These are phyloP conservation scores for Citrullus colocynthis DNA, from an alignment of 306 rosid genomes.

Conservation along the genomic window DNA sequence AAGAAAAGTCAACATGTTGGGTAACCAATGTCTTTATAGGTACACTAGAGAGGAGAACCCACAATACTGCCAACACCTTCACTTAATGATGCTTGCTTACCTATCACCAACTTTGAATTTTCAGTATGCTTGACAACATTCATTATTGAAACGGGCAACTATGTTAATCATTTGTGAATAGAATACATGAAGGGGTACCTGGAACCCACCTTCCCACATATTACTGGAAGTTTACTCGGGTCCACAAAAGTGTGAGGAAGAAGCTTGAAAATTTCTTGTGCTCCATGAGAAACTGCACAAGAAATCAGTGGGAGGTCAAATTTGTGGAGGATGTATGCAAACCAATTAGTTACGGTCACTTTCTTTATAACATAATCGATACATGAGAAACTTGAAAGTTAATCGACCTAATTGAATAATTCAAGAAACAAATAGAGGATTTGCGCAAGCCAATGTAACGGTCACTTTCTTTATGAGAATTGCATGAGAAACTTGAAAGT, in stretches of 20 bases:
- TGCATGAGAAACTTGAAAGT: conserved; percentile 1
- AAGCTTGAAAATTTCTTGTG: conserved; percentile 83
- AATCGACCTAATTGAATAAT: not conserved
- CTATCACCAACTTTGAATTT: not conserved
- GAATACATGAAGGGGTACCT: not conserved
- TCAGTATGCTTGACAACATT: not conserved
- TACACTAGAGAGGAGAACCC: not conserved
- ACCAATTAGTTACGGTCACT: not conserved
- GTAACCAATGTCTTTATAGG: not conserved
- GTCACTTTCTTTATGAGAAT: not conserved
- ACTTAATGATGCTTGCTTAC: not conserved
- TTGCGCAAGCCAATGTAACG: not conserved
- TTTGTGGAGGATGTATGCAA: not conserved
- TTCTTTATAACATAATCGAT: not conserved
- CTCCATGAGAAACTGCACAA: conserved; percentile 71
- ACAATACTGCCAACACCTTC: not conserved
- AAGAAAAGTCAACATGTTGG: not conserved
- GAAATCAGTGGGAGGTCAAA: conserved; percentile 3
- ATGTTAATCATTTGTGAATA: not conserved
- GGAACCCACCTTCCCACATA: conserved; percentile 37
- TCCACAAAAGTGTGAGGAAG: conserved; percentile 86
- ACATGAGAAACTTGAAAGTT: not conserved
- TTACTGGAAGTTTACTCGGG: conserved; percentile 46
- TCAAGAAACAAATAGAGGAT: not conserved
- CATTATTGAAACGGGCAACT: not conserved